Evolutionary conservation across 352 stramenopile species (phyloP).

Genomic region (Pythium dissotocum): DNA sequence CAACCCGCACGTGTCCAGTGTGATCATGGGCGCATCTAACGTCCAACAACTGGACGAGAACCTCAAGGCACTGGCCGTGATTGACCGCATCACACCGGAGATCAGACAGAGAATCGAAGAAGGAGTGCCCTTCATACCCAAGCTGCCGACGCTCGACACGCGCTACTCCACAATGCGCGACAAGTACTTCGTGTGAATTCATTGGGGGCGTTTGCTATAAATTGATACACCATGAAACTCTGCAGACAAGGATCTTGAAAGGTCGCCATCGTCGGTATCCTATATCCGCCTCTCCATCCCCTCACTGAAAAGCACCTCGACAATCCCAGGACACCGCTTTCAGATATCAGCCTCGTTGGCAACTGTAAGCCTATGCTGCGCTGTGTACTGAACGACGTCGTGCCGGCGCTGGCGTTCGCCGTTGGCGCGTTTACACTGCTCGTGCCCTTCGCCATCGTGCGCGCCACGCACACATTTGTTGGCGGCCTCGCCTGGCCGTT

Average conservation of each 20-base stretch:
- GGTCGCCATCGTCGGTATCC: not conserved
- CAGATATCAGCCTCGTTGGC: not conserved
- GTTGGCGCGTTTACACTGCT: slow-evolving; percentile 19
- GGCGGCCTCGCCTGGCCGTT: slow-evolving; percentile 57
- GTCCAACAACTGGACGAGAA: slow-evolving; percentile 49
- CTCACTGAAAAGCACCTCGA: not conserved
- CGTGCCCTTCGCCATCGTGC: slow-evolving; percentile 17
- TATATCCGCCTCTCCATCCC: no score
- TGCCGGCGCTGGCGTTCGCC: slow-evolving; percentile 23
- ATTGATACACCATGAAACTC: not conserved
- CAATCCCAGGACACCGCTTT: not conserved
- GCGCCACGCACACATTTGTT: slow-evolving; percentile 34
- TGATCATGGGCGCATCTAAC: slow-evolving; percentile 44
- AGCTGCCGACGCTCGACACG: slow-evolving; percentile 12
- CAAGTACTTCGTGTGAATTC: slow-evolving; percentile 10
- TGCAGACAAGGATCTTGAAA: slow-evolving; percentile 6
- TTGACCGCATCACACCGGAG: slow-evolving; percentile 40
- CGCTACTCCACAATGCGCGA: slow-evolving; percentile 18
- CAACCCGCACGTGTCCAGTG: slow-evolving; percentile 42
- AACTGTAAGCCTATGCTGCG: slow-evolving; percentile 17
- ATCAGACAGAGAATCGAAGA: slow-evolving; percentile 39
- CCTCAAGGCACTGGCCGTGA: slow-evolving; percentile 32
- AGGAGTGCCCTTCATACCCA: slow-evolving; percentile 32
- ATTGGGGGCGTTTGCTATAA: not conserved
- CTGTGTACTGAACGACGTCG: slow-evolving; percentile 7